phyloP scores from a whole-genome alignment of 768 basidiomycete species.

The Lactarius tabidus region DNA sequence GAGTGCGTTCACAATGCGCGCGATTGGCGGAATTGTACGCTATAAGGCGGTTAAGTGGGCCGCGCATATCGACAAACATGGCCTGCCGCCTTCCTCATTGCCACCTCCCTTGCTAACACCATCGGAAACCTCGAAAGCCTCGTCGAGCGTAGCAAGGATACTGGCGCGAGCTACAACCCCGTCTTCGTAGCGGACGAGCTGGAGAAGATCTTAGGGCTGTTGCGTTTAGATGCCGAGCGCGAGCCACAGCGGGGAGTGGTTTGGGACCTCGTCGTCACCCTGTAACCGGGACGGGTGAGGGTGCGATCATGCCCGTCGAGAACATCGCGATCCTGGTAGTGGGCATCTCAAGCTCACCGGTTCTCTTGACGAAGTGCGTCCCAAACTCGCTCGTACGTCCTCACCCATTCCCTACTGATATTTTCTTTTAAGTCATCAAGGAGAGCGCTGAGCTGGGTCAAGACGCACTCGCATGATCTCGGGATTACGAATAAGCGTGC shows the following conservation, averaged over 20 bases:
- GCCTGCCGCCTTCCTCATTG: slow-evolving; percentile 26
- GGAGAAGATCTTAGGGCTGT: slow-evolving; percentile 80
- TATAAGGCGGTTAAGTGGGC: slow-evolving; percentile 92
- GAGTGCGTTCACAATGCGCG: slow-evolving; percentile 81
- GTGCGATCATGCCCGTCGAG: slow-evolving; percentile 82
- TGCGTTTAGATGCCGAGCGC: slow-evolving; percentile 75
- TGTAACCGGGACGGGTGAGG: slow-evolving; percentile 86
- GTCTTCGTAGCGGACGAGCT: slow-evolving; percentile 65
- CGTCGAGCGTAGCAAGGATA: not conserved
- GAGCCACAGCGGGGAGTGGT: slow-evolving; percentile 72
- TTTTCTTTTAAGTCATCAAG: slow-evolving; percentile 62
- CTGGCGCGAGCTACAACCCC: slow-evolving; percentile 42
- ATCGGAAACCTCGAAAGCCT: not conserved
- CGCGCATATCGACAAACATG: slow-evolving; percentile 47
- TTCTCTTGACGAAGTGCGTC: slow-evolving; percentile 68
- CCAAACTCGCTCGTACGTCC: not conserved
- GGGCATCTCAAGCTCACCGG: slow-evolving; percentile 79
- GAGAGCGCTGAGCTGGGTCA: slow-evolving; percentile 95
- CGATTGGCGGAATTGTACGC: slow-evolving; percentile 83
- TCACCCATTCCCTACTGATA: too few species aligned
- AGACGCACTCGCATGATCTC: slow-evolving; percentile 75
- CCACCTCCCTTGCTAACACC: not conserved
- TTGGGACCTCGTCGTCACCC: slow-evolving; percentile 81
- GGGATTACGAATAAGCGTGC: slow-evolving; percentile 66
- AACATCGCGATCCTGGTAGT: slow-evolving; percentile 66